Conservation (phyloP, 768 basidiomycete species). For the Podaxis carcinomalis region DNA sequence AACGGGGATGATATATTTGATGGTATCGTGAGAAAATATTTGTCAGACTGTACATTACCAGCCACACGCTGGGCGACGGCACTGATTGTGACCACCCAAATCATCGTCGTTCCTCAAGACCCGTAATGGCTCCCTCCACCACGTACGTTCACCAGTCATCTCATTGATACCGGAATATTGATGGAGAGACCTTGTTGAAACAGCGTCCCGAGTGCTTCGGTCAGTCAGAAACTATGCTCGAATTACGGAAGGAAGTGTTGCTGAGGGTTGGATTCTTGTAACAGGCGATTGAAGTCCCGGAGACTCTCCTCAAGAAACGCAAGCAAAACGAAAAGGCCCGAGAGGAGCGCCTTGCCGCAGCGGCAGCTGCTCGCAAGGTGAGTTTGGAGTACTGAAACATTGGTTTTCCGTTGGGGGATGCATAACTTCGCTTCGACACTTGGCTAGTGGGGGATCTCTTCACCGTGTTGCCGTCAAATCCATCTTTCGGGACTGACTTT, state of each 20-base stretch:
- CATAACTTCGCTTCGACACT: slow-evolving; percentile 69
- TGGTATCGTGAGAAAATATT: slow-evolving; percentile 25
- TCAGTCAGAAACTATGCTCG: slow-evolving; percentile 28
- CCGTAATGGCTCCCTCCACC: slow-evolving; percentile 52
- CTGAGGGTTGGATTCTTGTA: slow-evolving; percentile 17
- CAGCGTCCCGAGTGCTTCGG: slow-evolving; percentile 57
- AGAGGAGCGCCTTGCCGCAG: slow-evolving; percentile 87
- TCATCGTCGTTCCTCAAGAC: slow-evolving; percentile 44
- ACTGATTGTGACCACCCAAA: slow-evolving; percentile 20
- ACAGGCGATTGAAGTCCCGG: slow-evolving; percentile 93
- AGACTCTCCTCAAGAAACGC: slow-evolving; percentile 99
- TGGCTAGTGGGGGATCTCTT: slow-evolving; percentile 64
- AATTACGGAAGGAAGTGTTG: slow-evolving; percentile 17
- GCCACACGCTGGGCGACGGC: slow-evolving; percentile 29
- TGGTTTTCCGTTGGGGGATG: slow-evolving; percentile 56
- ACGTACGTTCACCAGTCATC: slow-evolving; percentile 37
- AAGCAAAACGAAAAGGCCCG: slow-evolving; percentile 96
- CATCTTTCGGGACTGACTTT: slow-evolving; percentile 89
- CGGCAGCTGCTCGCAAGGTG: slow-evolving; percentile 86
- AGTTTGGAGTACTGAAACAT: slow-evolving; percentile 22
- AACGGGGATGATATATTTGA: neutral
- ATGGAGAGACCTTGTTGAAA: slow-evolving; percentile 11
- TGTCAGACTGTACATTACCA: slow-evolving; percentile 43
- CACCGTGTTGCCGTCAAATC: slow-evolving; percentile 73
- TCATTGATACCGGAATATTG: neutral